Conservation (phyloP, 2,329 filamentous ascomycete genomes). For the Trichoderma simmonsii region DNA sequence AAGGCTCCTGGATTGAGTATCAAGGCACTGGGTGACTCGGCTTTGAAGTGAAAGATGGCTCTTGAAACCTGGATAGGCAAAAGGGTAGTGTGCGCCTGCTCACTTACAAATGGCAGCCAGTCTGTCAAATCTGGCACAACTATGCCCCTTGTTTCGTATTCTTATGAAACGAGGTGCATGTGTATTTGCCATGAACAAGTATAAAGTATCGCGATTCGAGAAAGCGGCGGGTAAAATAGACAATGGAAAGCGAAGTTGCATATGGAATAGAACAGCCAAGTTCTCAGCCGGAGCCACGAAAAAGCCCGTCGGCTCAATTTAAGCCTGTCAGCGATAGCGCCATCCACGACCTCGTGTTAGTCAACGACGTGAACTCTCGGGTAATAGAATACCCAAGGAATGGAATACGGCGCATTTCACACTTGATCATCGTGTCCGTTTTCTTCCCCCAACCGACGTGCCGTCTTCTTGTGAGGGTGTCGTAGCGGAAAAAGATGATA, state of each 20-base stretch:
- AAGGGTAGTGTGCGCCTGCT: background rate
- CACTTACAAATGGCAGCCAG: background rate
- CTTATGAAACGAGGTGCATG: background rate
- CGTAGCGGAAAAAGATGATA: background rate
- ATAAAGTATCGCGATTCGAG: background rate
- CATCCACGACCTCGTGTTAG: background rate
- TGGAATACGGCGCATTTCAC: background rate
- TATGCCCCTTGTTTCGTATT: background rate
- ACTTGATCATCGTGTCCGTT: background rate
- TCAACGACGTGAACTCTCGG: background rate
- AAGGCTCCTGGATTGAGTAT: background rate
- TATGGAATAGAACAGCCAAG: background rate
- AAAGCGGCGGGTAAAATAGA: background rate
- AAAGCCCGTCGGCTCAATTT: conserved; percentile 1
- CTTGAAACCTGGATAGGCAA: background rate
- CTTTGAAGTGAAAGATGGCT: background rate
- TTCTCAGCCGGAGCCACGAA: background rate
- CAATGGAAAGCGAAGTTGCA: background rate
- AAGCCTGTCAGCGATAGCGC: background rate
- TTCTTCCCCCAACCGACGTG: background rate
- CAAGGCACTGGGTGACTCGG: background rate
- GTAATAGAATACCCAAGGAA: background rate
- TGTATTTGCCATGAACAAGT: background rate
- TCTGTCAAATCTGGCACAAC: background rate
- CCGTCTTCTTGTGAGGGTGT: background rate